These are phyloP conservation scores for Sedum album DNA, from an alignment of 164 flowering plant genomes.

Conservation along the genomic window DNA sequence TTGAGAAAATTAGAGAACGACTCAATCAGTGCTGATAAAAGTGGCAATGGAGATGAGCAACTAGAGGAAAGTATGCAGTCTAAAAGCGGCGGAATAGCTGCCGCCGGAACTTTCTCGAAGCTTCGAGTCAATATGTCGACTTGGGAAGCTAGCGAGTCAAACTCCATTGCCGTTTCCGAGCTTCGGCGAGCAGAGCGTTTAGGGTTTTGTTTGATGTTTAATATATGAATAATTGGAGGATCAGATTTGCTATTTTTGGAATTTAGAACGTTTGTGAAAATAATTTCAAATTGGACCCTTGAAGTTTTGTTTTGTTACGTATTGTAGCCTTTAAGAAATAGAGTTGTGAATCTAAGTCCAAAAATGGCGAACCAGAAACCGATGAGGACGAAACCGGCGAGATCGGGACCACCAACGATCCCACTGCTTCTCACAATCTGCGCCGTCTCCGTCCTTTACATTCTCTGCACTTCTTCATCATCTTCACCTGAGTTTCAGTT, in stretches of 20 bases:
- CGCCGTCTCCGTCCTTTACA: conserved; percentile 33
- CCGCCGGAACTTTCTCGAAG: conserved; percentile 46
- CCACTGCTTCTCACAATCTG: conserved; percentile 26
- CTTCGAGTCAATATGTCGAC: conserved; percentile 39
- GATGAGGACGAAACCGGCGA: conserved; percentile 30
- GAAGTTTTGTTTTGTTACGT: neutral
- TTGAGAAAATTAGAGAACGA: conserved; percentile 24
- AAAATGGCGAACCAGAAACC: conserved; percentile 49
- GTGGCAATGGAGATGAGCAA: conserved; percentile 35
- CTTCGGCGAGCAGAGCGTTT: neutral
- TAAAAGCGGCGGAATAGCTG: conserved; percentile 58
- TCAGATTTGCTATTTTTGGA: no score
- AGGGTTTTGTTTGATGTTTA: neutral
- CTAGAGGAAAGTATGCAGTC: conserved; percentile 67
- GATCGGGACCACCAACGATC: conserved; percentile 38
- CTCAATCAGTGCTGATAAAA: conserved; percentile 51
- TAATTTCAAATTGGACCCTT: neutral
- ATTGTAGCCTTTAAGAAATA: neutral
- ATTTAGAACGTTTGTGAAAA: no score
- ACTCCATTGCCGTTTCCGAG: conserved; percentile 8
- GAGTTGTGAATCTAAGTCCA: neutral
- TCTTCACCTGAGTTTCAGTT: conserved; percentile 16
- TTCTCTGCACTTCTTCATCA: conserved; percentile 32
- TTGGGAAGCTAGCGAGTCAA: conserved; percentile 22
- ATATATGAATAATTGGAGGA: no score